Evolutionary conservation across 2,329 filamentous ascomycete species (phyloP).

Genomic region (Fusarium sp.): DNA sequence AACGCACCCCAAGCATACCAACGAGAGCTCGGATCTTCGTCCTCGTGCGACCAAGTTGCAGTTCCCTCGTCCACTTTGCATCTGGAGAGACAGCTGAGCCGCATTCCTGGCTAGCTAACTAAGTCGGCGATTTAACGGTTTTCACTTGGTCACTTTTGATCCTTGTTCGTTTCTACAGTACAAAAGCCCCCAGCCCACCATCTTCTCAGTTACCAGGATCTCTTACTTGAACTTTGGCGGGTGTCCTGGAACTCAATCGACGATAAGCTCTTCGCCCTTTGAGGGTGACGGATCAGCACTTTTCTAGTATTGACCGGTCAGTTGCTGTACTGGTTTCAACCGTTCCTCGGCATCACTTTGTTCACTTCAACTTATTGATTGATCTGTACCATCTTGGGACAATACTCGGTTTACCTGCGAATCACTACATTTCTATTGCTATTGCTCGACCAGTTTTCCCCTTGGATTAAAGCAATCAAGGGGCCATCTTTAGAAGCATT

Average conservation of each 20-base stretch:
- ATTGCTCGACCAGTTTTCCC: background rate
- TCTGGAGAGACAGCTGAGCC: slow-evolving; percentile 40
- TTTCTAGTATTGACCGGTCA: background rate
- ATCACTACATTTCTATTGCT: background rate
- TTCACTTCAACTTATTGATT: background rate
- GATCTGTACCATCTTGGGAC: background rate
- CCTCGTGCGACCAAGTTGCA: slow-evolving; percentile 40
- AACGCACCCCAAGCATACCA: slow-evolving; percentile 38
- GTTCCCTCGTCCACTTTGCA: slow-evolving; percentile 29
- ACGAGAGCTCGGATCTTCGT: slow-evolving; percentile 31
- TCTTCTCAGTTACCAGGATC: slow-evolving; percentile 21
- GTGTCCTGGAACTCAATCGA: slow-evolving; percentile 18
- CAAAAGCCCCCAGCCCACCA: slow-evolving; percentile 45
- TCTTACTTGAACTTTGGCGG: slow-evolving; percentile 25
- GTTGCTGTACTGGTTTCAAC: background rate
- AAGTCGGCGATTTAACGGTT: slow-evolving; percentile 20
- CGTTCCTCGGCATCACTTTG: background rate
- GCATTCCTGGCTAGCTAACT: slow-evolving; percentile 36
- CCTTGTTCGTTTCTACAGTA: slow-evolving; percentile 41
- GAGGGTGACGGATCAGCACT: background rate
- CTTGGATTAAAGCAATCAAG: background rate
- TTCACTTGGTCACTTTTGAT: slow-evolving; percentile 11
- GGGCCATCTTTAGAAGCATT: slow-evolving; percentile 14
- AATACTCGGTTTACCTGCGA: background rate
- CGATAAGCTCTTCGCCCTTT: slow-evolving; percentile 19